Percentiles rank a stretch among this genome's conserved stretches.
Conservation (phyloP, 1,284 basidiomycete genomes). For the Pisolithus thermaeus region DNA sequence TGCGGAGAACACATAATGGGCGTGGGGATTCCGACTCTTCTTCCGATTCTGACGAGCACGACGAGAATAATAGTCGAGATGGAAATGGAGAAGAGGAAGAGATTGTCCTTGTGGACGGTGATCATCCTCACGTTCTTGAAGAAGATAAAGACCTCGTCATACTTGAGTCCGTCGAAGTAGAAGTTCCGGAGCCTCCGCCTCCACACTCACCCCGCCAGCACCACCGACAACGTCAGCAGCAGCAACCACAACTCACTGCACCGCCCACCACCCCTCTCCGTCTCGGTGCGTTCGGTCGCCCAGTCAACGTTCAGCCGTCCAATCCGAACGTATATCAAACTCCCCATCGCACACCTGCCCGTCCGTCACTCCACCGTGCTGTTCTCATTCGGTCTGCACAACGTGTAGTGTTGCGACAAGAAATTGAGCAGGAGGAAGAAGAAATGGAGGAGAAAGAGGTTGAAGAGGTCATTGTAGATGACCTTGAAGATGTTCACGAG, state of each 20-base stretch:
- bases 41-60: too few species aligned
- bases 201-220: too few species aligned
- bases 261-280: slow-evolving; percentile 6
- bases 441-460: slow-evolving; percentile 41
- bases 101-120: slow-evolving; percentile 60
- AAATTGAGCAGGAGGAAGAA: slow-evolving; percentile 21
- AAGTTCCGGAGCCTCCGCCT: slow-evolving; percentile 9
- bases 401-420: slow-evolving; percentile 39
- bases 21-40: slow-evolving; percentile 1
- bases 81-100: slow-evolving; percentile 37
- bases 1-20: not conserved
- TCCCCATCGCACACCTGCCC: slow-evolving; percentile 35
- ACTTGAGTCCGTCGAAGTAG: slow-evolving; percentile 52
- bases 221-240: too few species aligned
- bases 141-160: slow-evolving; percentile 68
- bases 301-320: not conserved
- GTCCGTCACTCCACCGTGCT: slow-evolving; percentile 56
- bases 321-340: slow-evolving; percentile 36
- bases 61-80: too few species aligned
- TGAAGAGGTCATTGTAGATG: slow-evolving; percentile 24
- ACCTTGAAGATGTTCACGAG: slow-evolving; percentile 14
- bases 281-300: slow-evolving; percentile 3
- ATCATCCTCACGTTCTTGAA: slow-evolving; percentile 59
- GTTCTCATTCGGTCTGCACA: slow-evolving; percentile 67
- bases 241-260: not conserved